Evolutionary conservation across 1,284 basidiomycete species (phyloP).

Genomic region (Dichomitus squalens): DNA sequence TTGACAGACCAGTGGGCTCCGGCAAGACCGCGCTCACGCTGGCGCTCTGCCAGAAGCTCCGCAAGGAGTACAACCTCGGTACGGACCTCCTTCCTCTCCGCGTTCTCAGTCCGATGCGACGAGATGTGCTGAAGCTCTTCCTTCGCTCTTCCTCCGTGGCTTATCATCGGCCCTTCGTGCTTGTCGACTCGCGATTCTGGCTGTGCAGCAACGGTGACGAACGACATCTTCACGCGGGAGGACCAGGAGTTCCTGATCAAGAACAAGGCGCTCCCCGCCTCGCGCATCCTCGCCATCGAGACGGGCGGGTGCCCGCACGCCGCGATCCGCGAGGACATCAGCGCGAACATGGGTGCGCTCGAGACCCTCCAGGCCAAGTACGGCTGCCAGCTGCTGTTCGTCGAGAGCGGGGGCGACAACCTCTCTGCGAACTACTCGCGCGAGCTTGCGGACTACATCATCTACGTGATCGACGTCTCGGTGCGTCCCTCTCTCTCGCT

Average conservation of each 20-base stretch:
- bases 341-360: conserved; percentile 93
- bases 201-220: conserved; percentile 83
- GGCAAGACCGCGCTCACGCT: conserved; percentile 97
- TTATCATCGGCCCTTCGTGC: too few species aligned
- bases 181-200: too few species aligned
- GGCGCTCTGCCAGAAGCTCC: conserved; percentile 85
- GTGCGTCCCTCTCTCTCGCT: conserved; percentile 36
- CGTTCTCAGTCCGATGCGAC: too few species aligned
- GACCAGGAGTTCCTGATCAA: conserved; percentile 97
- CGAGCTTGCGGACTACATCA: conserved; percentile 97
- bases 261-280: conserved; percentile 84
- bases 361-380: conserved; percentile 95
- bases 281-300: conserved; percentile 94
- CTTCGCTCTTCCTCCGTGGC: not conserved
- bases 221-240: conserved; percentile 97
- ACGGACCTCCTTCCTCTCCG: too few species aligned
- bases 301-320: conserved; percentile 96
- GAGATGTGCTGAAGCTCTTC: too few species aligned
- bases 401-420: conserved; percentile 97
- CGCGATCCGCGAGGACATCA: conserved; percentile 96
- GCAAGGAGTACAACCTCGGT: conserved; percentile 91
- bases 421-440: conserved; percentile 95
- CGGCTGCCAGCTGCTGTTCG: conserved; percentile 83
- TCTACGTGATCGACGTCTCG: conserved; percentile 89
- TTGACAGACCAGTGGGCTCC: conserved; percentile 86